These are phyloP conservation scores for Penicillium sp. DNA, from an alignment of 2,329 filamentous ascomycete genomes.

Conservation along the genomic window DNA sequence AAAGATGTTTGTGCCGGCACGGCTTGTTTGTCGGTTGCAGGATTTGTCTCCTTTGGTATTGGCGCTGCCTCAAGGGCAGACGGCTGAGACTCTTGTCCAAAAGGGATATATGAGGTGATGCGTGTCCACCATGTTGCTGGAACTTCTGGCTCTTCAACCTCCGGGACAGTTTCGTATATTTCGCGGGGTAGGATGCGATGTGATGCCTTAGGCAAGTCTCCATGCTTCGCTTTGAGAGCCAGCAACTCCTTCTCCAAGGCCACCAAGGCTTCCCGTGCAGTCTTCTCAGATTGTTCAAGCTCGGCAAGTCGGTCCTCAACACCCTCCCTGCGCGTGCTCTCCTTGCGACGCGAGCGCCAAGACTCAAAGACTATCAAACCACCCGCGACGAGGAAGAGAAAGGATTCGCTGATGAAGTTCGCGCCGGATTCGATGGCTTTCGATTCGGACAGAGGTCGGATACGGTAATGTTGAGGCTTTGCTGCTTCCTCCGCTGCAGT, in stretches of 20 bases:
- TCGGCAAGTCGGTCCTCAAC: constrained; percentile 61
- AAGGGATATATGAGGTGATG: constrained; percentile 37
- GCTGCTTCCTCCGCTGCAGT: constrained; percentile 49
- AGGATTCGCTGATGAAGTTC: constrained; percentile 68
- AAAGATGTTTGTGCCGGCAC: background rate
- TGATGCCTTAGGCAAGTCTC: constrained; percentile 29
- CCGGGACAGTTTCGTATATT: constrained; percentile 38
- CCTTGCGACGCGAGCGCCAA: constrained; percentile 63
- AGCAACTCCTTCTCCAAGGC: constrained; percentile 51
- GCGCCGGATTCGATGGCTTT: constrained; percentile 70
- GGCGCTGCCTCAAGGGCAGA: constrained; percentile 3
- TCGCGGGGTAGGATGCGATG: constrained; percentile 43
- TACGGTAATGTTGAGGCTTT: constrained; percentile 54
- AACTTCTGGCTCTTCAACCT: constrained; percentile 9
- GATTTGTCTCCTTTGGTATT: background rate
- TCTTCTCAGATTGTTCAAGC: constrained; percentile 54
- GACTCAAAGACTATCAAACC: constrained; percentile 64
- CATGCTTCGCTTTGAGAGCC: constrained; percentile 41
- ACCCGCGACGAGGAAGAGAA: constrained; percentile 66
- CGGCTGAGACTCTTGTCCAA: constrained; percentile 20
- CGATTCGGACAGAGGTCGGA: constrained; percentile 65
- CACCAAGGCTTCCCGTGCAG: constrained; percentile 42
- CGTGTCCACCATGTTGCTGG: constrained; percentile 36
- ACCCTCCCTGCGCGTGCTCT: constrained; percentile 59
- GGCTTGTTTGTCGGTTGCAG: background rate